Evolutionary conservation across 2,329 filamentous ascomycete species (phyloP).

Genomic region (Passalora sequoiae): DNA sequence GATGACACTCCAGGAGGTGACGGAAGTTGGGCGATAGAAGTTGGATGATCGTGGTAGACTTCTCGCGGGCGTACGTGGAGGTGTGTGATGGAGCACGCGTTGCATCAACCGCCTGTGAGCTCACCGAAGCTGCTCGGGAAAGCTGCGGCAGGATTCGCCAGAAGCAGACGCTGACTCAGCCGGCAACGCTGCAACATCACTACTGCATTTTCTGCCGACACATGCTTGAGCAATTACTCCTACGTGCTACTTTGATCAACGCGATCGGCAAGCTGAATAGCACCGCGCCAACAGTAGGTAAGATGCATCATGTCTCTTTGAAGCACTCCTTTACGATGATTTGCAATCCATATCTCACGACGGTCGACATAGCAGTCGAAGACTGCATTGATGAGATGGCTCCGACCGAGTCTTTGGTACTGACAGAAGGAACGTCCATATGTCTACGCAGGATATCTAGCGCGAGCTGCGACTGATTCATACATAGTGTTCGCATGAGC

Average conservation of each 20-base stretch:
- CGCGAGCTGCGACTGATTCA: too few species aligned
- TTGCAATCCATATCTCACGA: conserved; percentile 36
- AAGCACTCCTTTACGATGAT: conserved; percentile 37
- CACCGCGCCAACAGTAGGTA: too few species aligned
- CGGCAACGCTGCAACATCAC: conserved; percentile 7
- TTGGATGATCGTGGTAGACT: conserved; percentile 4
- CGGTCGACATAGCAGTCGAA: conserved; percentile 38
- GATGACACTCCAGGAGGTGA: neutral
- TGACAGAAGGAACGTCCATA: too few species aligned
- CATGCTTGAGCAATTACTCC: conserved; percentile 2
- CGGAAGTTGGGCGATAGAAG: neutral
- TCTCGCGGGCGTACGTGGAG: too few species aligned
- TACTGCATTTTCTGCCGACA: conserved; percentile 11
- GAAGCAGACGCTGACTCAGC: conserved; percentile 4
- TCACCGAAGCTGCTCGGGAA: conserved; percentile 3
- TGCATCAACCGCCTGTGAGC: conserved; percentile 8
- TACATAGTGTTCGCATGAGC: too few species aligned
- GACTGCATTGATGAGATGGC: conserved; percentile 38
- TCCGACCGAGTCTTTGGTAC: conserved; percentile 33
- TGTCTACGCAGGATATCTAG: too few species aligned
- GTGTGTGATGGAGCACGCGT: too few species aligned
- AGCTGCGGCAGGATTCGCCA: neutral
- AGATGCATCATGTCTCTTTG: too few species aligned
- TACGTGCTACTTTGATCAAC: too few species aligned
- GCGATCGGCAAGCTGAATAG: too few species aligned